These are phyloP conservation scores for Syzygium jambos DNA, from an alignment of 345 rosid genomes.

Conservation along the genomic window DNA sequence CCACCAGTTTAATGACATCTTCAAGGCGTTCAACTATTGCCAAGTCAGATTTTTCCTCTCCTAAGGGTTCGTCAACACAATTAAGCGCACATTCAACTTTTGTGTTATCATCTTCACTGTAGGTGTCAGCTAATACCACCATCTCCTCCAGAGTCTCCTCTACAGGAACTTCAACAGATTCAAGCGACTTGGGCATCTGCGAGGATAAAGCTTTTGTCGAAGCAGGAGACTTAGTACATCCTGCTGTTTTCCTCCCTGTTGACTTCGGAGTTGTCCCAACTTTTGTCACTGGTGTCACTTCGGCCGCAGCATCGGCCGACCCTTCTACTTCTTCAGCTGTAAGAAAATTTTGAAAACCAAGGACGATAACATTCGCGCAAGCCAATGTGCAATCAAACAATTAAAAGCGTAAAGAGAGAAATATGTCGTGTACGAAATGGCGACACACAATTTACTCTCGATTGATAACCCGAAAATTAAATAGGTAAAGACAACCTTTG, in stretches of 20 bases:
- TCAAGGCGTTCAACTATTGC: not conserved
- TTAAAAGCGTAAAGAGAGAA: not conserved
- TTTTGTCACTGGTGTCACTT: constrained; percentile 1
- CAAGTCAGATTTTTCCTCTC: not conserved
- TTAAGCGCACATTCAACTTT: not conserved
- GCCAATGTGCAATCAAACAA: constrained; percentile 6
- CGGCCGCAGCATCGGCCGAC: not conserved
- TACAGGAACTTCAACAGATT: constrained; percentile 5
- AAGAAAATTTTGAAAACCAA: not conserved
- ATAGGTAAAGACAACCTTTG: not conserved
- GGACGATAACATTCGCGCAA: not conserved
- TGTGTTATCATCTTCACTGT: not conserved
- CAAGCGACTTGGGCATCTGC: constrained; percentile 6
- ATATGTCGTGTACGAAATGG: not conserved
- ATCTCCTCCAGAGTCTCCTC: constrained; percentile 5
- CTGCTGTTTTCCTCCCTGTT: constrained; percentile 19
- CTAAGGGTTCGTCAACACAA: not conserved
- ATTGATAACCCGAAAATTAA: not conserved
- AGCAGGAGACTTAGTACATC: constrained; percentile 12
- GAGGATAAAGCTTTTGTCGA: constrained; percentile 6
- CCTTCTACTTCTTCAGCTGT: constrained; percentile 16
- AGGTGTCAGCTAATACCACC: not conserved
- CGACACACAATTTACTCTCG: not conserved
- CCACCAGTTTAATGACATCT: constrained; percentile 4
- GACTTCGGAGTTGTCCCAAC: constrained; percentile 7